phyloP scores from a whole-genome alignment of 495 filamentous ascomycete genomes.

The Lindgomyces ingoldianus region DNA sequence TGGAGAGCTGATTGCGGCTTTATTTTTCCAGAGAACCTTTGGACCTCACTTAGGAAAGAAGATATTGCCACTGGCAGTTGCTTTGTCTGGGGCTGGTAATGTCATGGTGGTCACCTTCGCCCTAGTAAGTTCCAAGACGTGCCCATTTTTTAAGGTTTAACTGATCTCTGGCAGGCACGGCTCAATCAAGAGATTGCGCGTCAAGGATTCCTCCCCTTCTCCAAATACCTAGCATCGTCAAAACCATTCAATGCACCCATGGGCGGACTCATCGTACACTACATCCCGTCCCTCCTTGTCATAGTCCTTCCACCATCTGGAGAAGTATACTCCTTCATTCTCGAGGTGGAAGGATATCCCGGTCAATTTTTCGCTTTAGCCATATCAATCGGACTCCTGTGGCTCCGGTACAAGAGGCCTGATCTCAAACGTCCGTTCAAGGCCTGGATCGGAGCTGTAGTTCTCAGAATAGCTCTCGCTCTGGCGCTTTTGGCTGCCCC shows the following conservation, averaged over 20 bases:
- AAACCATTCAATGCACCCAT: constrained; percentile 68
- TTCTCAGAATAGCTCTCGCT: constrained; percentile 50
- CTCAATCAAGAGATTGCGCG: constrained; percentile 69
- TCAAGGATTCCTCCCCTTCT: constrained; percentile 70
- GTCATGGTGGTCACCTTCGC: constrained; percentile 75
- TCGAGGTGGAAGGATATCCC: constrained; percentile 72
- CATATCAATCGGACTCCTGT: constrained; percentile 59
- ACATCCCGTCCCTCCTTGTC: constrained; percentile 65
- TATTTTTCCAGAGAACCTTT: constrained; percentile 70
- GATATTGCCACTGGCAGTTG: constrained; percentile 65
- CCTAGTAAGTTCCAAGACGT: constrained; percentile 16
- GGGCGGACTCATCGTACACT: constrained; percentile 68
- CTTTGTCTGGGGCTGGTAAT: constrained; percentile 68
- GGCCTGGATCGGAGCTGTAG: constrained; percentile 61
- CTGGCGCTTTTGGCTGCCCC: constrained; percentile 56
- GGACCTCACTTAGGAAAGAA: constrained; percentile 57
- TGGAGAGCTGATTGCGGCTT: constrained; percentile 66
- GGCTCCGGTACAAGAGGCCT: constrained; percentile 62
- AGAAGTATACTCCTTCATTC: constrained; percentile 73
- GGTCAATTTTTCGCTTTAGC: constrained; percentile 63
- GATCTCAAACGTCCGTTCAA: constrained; percentile 67
- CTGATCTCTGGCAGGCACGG: constrained; percentile 55
- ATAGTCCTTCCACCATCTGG: constrained; percentile 63
- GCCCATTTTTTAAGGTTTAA: not conserved
- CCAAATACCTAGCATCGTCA: constrained; percentile 61